Conservation (phyloP, 306 rosid genomes). For the Sicyos edulis region DNA sequence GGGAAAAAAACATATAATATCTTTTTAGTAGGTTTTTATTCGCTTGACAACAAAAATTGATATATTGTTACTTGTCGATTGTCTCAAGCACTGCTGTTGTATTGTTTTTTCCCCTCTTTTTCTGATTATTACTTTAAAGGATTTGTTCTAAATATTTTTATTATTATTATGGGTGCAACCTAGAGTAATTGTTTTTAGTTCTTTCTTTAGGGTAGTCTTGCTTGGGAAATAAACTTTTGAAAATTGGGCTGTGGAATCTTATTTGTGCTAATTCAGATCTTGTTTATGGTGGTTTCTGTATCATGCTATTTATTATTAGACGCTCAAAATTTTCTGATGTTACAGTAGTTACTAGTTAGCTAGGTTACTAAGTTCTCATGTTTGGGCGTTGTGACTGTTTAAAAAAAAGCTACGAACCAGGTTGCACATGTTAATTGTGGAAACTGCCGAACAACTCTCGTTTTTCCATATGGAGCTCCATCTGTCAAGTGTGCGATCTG, state of each 20-base stretch:
- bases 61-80: not conserved
- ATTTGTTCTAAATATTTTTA: not conserved
- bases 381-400: constrained; percentile 28
- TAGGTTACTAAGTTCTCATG: constrained; percentile 26
- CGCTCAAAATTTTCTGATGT: not conserved
- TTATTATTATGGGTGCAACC: not conserved
- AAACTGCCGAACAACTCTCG: constrained; percentile 82
- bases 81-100: not conserved
- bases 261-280: not conserved
- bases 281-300: constrained; percentile 5
- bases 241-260: not conserved
- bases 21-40: not conserved
- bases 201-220: not conserved
- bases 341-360: not conserved
- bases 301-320: not conserved
- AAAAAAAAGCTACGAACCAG: constrained; percentile 51
- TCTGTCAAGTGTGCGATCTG: constrained; percentile 97
- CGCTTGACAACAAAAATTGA: not conserved
- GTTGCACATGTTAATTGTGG: constrained; percentile 83
- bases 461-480: constrained; percentile 96
- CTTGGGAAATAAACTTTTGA: not conserved
- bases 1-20: not conserved
- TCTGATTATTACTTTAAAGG: not conserved
- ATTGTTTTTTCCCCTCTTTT: not conserved
- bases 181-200: not conserved